A percentile compares a stretch with the other conserved stretches of the same genome.
phyloP scores from a whole-genome alignment of 1,139 yeast genomes.

The Nakaseomyces delphensis region DNA sequence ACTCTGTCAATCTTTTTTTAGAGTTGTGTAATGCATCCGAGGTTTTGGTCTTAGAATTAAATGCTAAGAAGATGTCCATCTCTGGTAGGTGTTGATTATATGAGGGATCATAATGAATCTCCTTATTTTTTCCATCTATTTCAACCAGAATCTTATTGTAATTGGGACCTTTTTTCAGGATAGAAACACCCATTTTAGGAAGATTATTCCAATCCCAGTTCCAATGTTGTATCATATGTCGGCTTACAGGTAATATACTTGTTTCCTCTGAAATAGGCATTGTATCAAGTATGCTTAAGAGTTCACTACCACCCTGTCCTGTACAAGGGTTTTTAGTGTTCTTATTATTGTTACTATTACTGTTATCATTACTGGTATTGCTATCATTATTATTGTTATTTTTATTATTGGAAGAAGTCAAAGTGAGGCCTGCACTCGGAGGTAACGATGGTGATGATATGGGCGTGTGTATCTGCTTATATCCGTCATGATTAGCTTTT shows the following conservation, averaged over 20 bases:
- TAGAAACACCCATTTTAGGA: slow-evolving; percentile 14
- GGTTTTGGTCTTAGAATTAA: slow-evolving; percentile 20
- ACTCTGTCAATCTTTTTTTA: slow-evolving; percentile 19
- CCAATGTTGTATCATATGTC: slow-evolving; percentile 11
- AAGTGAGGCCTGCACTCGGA: not conserved
- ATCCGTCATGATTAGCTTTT: not conserved
- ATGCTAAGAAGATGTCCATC: slow-evolving; percentile 23
- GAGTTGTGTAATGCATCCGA: slow-evolving; percentile 19
- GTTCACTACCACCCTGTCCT: not conserved
- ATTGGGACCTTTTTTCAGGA: slow-evolving; percentile 7
- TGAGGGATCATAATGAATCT: slow-evolving; percentile 22
- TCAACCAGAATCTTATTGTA: slow-evolving; percentile 10
- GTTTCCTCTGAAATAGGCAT: not conserved
- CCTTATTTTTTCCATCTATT: slow-evolving; percentile 22
- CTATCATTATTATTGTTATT: not conserved
- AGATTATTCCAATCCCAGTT: slow-evolving; percentile 21
- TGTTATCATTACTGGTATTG: not conserved
- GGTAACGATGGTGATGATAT: not conserved
- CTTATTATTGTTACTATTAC: not conserved
- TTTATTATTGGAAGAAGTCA: not conserved
- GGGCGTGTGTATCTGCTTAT: not conserved
- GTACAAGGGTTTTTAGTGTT: not conserved
- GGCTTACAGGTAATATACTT: not conserved
- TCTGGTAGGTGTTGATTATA: slow-evolving; percentile 20
- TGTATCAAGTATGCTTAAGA: not conserved